Base-by-base conservation (phyloP, 257 asterid genomes). In the Lantana camara region DNA sequence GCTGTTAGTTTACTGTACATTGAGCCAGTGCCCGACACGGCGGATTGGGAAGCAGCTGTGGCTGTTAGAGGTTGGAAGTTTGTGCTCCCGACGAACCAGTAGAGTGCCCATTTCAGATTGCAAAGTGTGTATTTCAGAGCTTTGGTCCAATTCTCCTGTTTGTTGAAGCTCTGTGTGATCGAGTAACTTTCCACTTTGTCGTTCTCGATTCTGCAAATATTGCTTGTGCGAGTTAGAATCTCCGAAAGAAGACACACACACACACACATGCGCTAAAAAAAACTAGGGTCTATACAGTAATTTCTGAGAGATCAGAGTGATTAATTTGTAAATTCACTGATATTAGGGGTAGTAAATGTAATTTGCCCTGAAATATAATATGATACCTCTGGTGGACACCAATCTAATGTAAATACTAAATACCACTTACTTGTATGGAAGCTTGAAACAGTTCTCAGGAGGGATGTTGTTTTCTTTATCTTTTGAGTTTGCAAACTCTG, bases 41-140 rank as follows among this genome's bases (percentile, higher is more conserved):
- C 91, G 8, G 87, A 63, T 42, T 68, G 87, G 42, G 95, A 72
- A 8, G 94, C 61, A 66, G 44, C 81, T 0, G 87, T 16, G 7
- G 92, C 82, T 0, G 82, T 72, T 47, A 83, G 92, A 37, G 99
- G 99, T 83, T 88, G 99, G 78, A 94, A 94, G 66, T 85, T 86
- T 1, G 97, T 88, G 69, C 90, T 94, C 52, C 96, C 96, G 3
- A 94, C 91, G 62, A 94, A 94, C 99, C 99, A 94, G 84, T 82
- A 94, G 47, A 94, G 95, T 29, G 90, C 97, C 96, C 97, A 94
- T 74, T 94, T 90, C 82, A 94, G 81, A 80, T 90, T 82, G 80
- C 97, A 88, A 45, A 94, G 96, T 4, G 97, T 94, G 75, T 94
- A 90, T 76, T 94, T 94, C 54, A 94, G 96, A 74, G 99, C 99